phyloP scores from a whole-genome alignment of 2,329 filamentous ascomycete species.

The Mycosphaerella sp. region DNA sequence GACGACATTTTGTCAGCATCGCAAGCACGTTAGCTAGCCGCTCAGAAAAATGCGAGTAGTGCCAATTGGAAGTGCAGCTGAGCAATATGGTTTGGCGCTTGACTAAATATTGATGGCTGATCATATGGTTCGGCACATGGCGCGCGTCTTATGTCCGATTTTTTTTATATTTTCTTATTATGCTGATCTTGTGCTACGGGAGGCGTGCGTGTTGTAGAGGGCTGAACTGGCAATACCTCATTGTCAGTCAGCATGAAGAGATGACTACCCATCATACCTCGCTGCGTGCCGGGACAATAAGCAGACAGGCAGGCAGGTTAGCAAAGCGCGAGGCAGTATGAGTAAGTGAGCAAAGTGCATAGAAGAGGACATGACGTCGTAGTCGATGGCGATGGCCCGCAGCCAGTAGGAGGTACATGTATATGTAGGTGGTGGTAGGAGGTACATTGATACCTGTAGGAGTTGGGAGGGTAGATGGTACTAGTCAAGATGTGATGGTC shows the following conservation, averaged over 20 bases:
- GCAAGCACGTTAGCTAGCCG: background rate
- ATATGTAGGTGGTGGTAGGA: background rate
- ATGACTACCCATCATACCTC: too few relatives aligned
- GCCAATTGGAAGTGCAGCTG: constrained; percentile 3
- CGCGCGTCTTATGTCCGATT: background rate
- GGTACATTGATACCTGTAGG: background rate
- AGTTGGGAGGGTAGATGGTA: background rate
- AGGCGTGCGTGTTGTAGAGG: too few relatives aligned
- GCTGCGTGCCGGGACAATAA: too few relatives aligned
- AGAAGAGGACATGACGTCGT: background rate
- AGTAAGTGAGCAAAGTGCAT: background rate
- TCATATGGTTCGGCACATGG: background rate
- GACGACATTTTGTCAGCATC: constrained; percentile 10
- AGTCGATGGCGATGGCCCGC: background rate
- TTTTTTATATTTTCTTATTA: too few relatives aligned
- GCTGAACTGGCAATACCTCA: too few relatives aligned
- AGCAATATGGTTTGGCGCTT: constrained; percentile 1
- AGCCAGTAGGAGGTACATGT: too few relatives aligned
- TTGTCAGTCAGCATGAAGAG: too few relatives aligned
- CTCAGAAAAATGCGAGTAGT: background rate
- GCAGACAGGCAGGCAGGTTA: too few relatives aligned
- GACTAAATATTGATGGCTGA: background rate
- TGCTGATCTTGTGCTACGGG: too few relatives aligned
- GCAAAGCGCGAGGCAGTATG: too few relatives aligned
- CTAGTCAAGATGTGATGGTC: background rate